Evolutionary conservation across 495 filamentous ascomycete species (phyloP).

Genomic region (Penicillium simplicissimum): DNA sequence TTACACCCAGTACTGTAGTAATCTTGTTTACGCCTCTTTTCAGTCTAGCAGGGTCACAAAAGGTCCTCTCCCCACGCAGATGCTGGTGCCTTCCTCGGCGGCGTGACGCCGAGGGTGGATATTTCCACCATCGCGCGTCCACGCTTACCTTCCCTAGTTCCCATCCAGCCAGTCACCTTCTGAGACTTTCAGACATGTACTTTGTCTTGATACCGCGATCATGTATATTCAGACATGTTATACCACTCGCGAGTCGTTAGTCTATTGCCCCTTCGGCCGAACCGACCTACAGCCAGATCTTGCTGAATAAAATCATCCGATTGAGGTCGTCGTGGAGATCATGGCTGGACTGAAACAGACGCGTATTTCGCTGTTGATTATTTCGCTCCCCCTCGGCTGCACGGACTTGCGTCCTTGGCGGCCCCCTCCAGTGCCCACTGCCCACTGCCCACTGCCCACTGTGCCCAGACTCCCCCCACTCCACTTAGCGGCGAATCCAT

Average conservation of each 20-base stretch:
- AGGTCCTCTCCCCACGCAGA: neutral
- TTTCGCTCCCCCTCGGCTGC: conserved; percentile 35
- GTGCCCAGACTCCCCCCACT: conserved; percentile 15
- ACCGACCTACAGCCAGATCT: neutral
- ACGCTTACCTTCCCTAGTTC: neutral
- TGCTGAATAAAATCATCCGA: neutral
- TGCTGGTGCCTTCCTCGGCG: neutral
- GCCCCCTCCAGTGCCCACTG: conserved; percentile 7
- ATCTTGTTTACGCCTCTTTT: neutral
- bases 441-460: conserved; percentile 12
- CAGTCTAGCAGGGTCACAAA: neutral
- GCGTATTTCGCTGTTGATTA: conserved; percentile 26
- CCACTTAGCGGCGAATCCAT: conserved; percentile 28
- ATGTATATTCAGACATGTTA: neutral
- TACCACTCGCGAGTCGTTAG: neutral
- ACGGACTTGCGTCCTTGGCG: conserved; percentile 29
- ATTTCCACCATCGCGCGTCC: conserved; percentile 1
- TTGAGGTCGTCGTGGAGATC: conserved; percentile 10
- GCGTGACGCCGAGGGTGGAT: neutral
- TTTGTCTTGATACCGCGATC: neutral
- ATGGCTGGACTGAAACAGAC: conserved; percentile 40
- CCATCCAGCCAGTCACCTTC: neutral
- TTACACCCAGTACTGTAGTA: neutral
- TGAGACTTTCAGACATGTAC: neutral
- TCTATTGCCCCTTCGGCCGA: conserved; percentile 16